Conservation (phyloP, 257 asterid genomes). For the Catharanthus roseus region DNA sequence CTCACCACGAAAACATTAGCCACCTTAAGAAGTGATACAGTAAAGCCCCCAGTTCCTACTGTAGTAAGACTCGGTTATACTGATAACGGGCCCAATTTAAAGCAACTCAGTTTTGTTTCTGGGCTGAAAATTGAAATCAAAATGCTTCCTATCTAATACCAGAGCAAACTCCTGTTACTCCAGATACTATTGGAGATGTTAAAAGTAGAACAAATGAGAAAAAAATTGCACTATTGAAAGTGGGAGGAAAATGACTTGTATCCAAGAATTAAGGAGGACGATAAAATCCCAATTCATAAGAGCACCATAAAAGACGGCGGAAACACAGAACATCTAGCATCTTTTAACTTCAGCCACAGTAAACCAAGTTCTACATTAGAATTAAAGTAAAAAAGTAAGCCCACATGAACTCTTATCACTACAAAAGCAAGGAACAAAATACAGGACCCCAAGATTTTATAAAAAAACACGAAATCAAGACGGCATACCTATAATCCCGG, state of each 20-base stretch:
- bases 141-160: not conserved
- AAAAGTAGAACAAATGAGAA: not conserved
- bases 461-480: not conserved
- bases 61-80: not conserved
- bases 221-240: not conserved
- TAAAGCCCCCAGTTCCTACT: not conserved
- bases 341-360: not conserved
- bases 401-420: not conserved
- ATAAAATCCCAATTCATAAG: not conserved
- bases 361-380: not conserved
- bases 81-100: not conserved
- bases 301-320: not conserved
- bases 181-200: not conserved
- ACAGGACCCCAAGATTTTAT: not conserved
- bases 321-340: not conserved
- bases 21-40: not conserved
- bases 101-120: not conserved
- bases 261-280: not conserved
- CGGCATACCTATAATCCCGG: conserved; percentile 56
- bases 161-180: not conserved
- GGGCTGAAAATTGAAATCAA: not conserved
- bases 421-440: not conserved
- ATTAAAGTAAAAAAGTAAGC: not conserved
- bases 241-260: not conserved
- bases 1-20: not conserved